Evolutionary conservation across 306 rosid species (phyloP), one percentile per base, ranked within the genome.

Genomic region (Medicago ruthenica): DNA sequence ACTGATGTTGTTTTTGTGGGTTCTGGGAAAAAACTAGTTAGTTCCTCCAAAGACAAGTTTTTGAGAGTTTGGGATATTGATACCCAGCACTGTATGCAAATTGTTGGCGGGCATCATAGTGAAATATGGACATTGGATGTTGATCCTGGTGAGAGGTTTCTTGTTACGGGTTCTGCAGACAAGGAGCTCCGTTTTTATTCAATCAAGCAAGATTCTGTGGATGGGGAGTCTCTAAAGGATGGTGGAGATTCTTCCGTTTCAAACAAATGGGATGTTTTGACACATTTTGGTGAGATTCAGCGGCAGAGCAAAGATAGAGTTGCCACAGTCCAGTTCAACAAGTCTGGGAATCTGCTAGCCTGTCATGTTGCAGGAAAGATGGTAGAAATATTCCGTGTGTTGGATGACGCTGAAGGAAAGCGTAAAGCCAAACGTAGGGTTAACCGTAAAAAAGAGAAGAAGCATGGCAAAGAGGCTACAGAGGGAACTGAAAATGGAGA

Each of bases 11-110:
- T 92, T 45, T 95, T 95, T 79, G 65, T 90, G 63, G 83, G 83
- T 80, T 86, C 86, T 69, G 96, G 89, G 54, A 95, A 92, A 85
- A 92, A 86, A 74, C 89, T 95, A 14, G 89, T 95, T 40, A 92
- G 90, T 71, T 92, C 97, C 47, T 95, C 98, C 24, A 95, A 95
- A 82, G 98, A 95, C 80, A 92, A 90, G 81, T 92, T 90, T 70
- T 86, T 95, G 84, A 90, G 97, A 88, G 98, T 92, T 51, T 95
- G 98, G 98, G 97, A 90, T 87, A 91, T 92, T 75, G 98, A 95
- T 50, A 95, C 95, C n/a, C 96, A 95, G 85, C 95, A 92, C 71
- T 95, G 98, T 74, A 89, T 92, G 89, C 98, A 95, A 86, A 95
- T 89, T 76, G 89, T 92, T 47, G 86, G 96, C 65, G 97, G 97